Conservation (phyloP, 495 filamentous ascomycete genomes). For the Clavariopsis aquatica region DNA sequence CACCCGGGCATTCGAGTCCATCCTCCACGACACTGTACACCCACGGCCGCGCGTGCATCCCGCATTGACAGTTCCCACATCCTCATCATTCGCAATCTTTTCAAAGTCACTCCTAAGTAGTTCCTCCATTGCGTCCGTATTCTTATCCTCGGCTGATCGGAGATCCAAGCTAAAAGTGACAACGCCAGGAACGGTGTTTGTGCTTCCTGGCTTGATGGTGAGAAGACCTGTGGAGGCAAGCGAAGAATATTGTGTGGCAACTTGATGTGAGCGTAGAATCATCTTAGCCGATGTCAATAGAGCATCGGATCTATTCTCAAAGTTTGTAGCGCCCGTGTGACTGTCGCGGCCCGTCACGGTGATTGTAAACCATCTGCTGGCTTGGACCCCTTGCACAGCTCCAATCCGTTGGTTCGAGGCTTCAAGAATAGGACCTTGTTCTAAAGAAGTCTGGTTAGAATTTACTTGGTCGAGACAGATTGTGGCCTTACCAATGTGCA, state of each 20-base stretch:
- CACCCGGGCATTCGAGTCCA: too few species aligned
- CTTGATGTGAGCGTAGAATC: conserved; percentile 15
- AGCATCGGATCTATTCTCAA: conserved; percentile 23
- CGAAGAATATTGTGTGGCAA: conserved; percentile 14
- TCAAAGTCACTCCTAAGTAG: conserved; percentile 9
- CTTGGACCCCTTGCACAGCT: conserved; percentile 20
- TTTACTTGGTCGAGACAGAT: too few species aligned
- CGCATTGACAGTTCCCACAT: conserved; percentile 16
- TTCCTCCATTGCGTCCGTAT: conserved; percentile 12
- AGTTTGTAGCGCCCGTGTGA: conserved; percentile 21
- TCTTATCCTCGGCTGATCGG: conserved; percentile 8
- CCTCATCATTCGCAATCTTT: conserved; percentile 16
- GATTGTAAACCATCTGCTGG: conserved; percentile 24
- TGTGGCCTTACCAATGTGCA: too few species aligned
- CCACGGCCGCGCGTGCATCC: too few species aligned
- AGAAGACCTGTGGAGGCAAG: conserved; percentile 8
- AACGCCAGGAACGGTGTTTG: conserved; percentile 21
- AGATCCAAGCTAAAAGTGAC: conserved; percentile 18
- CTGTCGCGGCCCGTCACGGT: conserved; percentile 7
- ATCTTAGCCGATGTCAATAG: conserved; percentile 28
- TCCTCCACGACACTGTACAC: too few species aligned
- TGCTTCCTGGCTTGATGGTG: conserved; percentile 20
- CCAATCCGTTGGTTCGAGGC: conserved; percentile 6
- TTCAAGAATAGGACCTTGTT: conserved; percentile 26
- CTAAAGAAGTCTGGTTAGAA: too few species aligned